Base-by-base conservation (phyloP, 2,329 filamentous ascomycete species). In the Lojkania enalia region DNA sequence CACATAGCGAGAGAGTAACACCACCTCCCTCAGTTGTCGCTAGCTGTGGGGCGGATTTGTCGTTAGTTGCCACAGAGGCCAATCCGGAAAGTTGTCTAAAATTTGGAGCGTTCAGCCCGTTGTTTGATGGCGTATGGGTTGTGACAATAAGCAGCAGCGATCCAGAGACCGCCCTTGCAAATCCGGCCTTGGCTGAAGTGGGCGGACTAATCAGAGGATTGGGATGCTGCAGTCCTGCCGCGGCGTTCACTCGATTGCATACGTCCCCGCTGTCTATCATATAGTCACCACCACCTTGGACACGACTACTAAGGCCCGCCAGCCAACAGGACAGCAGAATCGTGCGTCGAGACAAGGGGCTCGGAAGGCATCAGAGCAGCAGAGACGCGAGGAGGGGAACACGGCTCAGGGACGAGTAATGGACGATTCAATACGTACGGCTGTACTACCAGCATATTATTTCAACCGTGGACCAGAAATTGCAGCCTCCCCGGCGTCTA, bases 81-180 rank as follows among this genome's bases (percentile, higher is more conserved):
- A 55, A 49, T 49, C 53, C 47, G 51, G 35, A 37, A 57, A 54
- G 37, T 40, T 54, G 51, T 51, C 60, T 63, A 64, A 54, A 39
- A 43, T 33, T 42, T 52, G 45, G 49, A 44, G 48, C 48, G 52
- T 41, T 49, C 52, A 54, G 56, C 57, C 30, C 58, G 49, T 59
- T 52, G 55, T 48, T 54, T 54, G 51, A 63, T 62, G 52, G 60
- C 57, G 58, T 63, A 57, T 53, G 43, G 48, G 56, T 57, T 54
- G 51, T 60, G 49, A 60, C 49, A 54, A 51, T 59, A 54, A 60
- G 52, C 55, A 57, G 50, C 50, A 58, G 51, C 44, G 46, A 60
- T 54, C 49, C 44, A 47, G 50, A 53, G 48, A 48, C 44, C 41
- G 45, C 45, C 49, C 48, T 51, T 39, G 42, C 52, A 47, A 60